Evolutionary conservation across 345 rosid species (phyloP).

Genomic region (Nasturtium officinale): DNA sequence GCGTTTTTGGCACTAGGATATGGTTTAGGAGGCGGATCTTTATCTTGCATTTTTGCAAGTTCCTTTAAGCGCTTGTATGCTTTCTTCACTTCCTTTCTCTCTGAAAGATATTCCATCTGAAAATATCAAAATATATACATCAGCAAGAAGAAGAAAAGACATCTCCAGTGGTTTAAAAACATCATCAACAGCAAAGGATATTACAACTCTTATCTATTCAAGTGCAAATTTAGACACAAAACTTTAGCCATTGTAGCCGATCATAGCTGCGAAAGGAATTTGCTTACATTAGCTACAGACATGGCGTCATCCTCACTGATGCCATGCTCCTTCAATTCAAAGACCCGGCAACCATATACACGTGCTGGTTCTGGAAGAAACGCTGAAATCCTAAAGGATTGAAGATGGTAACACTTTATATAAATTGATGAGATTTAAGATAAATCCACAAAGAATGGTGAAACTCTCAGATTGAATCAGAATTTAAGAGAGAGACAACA

Average conservation of each 20-base stretch:
- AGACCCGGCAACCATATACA: conserved; percentile 67
- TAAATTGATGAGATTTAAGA: background rate
- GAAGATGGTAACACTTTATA: conserved; percentile 17
- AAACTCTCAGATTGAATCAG: background rate
- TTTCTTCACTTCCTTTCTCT: conserved; percentile 65
- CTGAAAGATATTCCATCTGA: conserved; percentile 75
- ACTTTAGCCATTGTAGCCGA: background rate
- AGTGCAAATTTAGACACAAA: background rate
- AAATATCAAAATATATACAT: background rate
- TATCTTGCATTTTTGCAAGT: conserved; percentile 66
- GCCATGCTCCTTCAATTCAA: conserved; percentile 79
- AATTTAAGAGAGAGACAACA: background rate
- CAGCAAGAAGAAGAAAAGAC: conserved; percentile 3
- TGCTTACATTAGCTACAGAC: conserved; percentile 72
- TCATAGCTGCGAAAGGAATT: background rate
- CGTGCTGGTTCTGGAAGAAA: conserved; percentile 84
- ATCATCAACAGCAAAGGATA: background rate
- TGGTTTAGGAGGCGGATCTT: conserved; percentile 79
- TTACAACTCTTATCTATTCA: background rate
- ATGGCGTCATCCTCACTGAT: conserved; percentile 74
- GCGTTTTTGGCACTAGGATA: conserved; percentile 68
- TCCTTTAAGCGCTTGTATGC: conserved; percentile 72
- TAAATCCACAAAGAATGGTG: background rate
- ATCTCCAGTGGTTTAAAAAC: background rate
- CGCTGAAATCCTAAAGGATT: conserved; percentile 52